Evolutionary conservation across 495 filamentous ascomycete species (phyloP), one percentile per base, ranked within the genome.

Genomic region (Chaetomium cochliodes): DNA sequence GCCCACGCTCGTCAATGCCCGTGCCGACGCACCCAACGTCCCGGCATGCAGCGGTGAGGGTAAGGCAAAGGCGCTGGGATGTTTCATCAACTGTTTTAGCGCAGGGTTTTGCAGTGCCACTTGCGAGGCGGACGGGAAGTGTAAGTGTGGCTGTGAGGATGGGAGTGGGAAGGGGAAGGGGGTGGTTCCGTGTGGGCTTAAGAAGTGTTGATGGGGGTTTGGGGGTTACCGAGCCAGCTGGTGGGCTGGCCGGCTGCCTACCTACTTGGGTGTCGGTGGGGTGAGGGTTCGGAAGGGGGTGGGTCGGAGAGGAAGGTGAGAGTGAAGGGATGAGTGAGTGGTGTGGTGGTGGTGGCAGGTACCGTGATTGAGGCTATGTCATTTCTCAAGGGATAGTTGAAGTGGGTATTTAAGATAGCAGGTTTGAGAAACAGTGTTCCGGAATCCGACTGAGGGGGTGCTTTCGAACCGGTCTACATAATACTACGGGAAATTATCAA

Each of bases 71-170:
- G 20, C 26, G 26, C 13, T 41, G 46, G 26, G 44, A 4, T 61
- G 58, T 26, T 61, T 61, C 20, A 4, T 39, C 1, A 37, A 41
- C 58, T 61, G 58, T 30, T 51, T 61, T 25, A 28, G 26, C 0
- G 18, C 51, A 28, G 58, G 46, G 20, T 41, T 42, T 28, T 52
- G 59, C 33, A 42, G 2, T 5, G 59, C 59, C n/a, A 25, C n/a
- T 30, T 62, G 59, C 13, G 59, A 42, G 26, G 59, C 23, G 3
- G 25, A 11, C 15, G 13, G 20, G 16, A 22, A 5, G 49, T 62
- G 59, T 33, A 33, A 26, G 30, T 62, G 59, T 28, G 28, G 39
- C 12, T 53, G 49, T 13, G 42, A 28, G 49, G 47, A 62, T 28
- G 50, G 30, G 20, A 2, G 9, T 2, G 47, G 2, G 8, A 30